phyloP scores from a whole-genome alignment of 139 green algal genomes.

The Coccomyxa sp. region DNA sequence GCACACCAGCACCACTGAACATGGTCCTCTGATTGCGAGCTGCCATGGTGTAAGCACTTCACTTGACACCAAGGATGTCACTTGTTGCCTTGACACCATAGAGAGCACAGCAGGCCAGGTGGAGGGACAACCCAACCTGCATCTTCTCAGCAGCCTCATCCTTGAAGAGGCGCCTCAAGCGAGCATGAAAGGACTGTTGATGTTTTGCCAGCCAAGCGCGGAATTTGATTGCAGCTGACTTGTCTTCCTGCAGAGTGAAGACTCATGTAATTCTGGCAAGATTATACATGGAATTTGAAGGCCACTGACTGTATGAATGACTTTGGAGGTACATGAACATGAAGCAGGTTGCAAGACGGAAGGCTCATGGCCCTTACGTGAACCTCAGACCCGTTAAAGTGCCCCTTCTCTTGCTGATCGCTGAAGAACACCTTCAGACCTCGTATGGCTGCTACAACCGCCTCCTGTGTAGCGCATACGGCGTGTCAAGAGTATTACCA shows the following conservation, averaged over 20 bases:
- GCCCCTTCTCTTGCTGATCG: slow-evolving; percentile 24
- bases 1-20: slow-evolving; percentile 3
- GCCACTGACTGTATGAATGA: too few species aligned
- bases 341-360: background rate
- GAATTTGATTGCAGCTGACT: too few species aligned
- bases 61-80: background rate
- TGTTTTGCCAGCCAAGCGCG: too few species aligned
- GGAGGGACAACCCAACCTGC: too few species aligned
- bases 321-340: background rate
- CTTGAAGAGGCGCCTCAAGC: too few species aligned
- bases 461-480: slow-evolving; percentile 19
- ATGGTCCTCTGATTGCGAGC: background rate
- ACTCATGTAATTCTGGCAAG: too few species aligned
- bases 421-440: slow-evolving; percentile 57
- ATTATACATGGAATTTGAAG: too few species aligned
- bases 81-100: too few species aligned
- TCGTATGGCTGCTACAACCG: slow-evolving; percentile 28
- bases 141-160: too few species aligned
- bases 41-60: background rate
- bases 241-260: too few species aligned
- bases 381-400: background rate
- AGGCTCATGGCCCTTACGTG: background rate
- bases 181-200: too few species aligned
- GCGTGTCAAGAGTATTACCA: background rate
- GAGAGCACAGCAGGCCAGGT: too few species aligned